phyloP scores from a whole-genome alignment of 768 basidiomycete genomes.

The Clitopilus hobsonii region DNA sequence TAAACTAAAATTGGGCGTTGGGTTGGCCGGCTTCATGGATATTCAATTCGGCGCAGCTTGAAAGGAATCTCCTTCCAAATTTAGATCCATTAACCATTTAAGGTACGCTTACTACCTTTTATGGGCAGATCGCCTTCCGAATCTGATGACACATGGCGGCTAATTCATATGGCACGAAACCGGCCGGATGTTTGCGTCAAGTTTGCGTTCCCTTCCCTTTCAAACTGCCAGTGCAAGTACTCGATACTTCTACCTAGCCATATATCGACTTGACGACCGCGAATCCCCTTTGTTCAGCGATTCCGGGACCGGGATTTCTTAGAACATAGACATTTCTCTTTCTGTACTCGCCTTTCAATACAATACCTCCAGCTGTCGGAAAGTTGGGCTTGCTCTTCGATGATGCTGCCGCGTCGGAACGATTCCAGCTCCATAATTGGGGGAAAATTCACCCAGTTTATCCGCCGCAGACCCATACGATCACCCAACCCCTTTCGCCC shows the following conservation, averaged over 20 bases:
- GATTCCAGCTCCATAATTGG: not conserved
- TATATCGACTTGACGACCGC: not conserved
- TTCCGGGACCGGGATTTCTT: not conserved
- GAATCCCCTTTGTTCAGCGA: not conserved
- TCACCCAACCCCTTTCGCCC: not conserved
- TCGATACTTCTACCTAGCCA: not conserved
- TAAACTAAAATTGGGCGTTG: not conserved
- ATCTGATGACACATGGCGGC: not conserved
- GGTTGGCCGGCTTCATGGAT: not conserved
- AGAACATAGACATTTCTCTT: not conserved
- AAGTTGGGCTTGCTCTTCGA: not conserved
- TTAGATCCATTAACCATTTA: not conserved
- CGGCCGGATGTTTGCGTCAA: not conserved
- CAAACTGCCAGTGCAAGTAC: not conserved
- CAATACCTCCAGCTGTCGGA: not conserved
- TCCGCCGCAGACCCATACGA: not conserved
- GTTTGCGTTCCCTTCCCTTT: not conserved
- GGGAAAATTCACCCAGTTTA: not conserved
- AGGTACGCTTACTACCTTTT: not conserved
- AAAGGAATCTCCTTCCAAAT: too few species aligned
- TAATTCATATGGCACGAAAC: not conserved
- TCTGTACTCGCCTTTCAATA: not conserved
- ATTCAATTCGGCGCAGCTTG: not conserved
- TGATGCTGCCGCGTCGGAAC: not conserved
- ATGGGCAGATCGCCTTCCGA: not conserved